Evolutionary conservation across 164 flowering plant species (phyloP).

Genomic region (Umbellularia californica): DNA sequence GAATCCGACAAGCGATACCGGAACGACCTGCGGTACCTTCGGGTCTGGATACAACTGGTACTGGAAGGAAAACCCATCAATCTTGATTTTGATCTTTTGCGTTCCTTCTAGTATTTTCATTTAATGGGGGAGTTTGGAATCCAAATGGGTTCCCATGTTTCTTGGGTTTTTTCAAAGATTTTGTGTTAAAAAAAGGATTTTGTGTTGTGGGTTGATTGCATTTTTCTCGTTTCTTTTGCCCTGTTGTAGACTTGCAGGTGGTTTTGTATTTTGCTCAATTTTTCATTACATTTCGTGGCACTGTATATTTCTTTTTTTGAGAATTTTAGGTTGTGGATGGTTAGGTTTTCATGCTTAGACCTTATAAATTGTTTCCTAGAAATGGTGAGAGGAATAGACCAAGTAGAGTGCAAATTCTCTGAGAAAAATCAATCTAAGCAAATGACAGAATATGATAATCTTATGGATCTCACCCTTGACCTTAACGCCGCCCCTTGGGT

Average conservation of each 20-base stretch:
- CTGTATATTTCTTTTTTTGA: not conserved
- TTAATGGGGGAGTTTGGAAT: not conserved
- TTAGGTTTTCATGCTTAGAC: not conserved
- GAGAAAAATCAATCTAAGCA: too few relatives aligned
- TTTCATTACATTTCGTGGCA: not conserved
- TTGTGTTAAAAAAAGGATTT: not conserved
- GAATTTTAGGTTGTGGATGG: not conserved
- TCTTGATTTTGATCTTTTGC: not conserved
- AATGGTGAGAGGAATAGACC: too few relatives aligned
- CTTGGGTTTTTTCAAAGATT: not conserved
- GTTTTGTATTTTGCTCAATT: not conserved
- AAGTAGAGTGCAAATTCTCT: too few relatives aligned
- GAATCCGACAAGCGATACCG: conserved; percentile 58
- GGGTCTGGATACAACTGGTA: conserved; percentile 96
- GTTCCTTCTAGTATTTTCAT: not conserved
- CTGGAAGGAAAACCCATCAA: not conserved
- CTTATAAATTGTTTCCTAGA: too few relatives aligned
- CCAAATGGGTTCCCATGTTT: not conserved
- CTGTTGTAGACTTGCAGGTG: not conserved
- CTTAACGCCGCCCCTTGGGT: not conserved
- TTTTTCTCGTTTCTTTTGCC: not conserved
- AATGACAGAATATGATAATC: too few relatives aligned
- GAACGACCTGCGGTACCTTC: conserved; percentile 74
- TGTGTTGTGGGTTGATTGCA: not conserved
- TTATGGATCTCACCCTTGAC: too few relatives aligned